These are phyloP conservation scores for Candida arabinofermentans DNA, from an alignment of 805 yeast genomes.

Conservation along the genomic window DNA sequence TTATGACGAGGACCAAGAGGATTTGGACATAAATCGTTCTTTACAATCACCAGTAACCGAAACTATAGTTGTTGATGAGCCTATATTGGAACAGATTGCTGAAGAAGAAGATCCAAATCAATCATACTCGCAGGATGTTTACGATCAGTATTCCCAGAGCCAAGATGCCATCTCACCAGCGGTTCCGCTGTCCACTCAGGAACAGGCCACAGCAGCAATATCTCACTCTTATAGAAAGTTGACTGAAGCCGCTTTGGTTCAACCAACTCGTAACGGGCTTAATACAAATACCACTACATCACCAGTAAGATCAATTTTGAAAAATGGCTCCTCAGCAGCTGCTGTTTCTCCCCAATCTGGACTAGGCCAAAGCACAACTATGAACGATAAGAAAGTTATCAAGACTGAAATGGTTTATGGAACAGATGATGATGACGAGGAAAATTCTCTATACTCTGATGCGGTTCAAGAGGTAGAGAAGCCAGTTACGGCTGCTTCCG, in stretches of 20 bases:
- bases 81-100: conserved; percentile 23
- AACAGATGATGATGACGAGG: conserved; percentile 14
- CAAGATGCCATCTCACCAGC: background rate
- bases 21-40: no score
- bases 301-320: conserved; percentile 22
- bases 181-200: no score
- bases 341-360: background rate
- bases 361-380: no score
- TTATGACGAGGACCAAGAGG: conserved; percentile 4
- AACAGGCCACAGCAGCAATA: conserved; percentile 4
- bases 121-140: conserved; percentile 7
- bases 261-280: background rate
- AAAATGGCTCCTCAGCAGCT: conserved; percentile 3
- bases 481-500: background rate
- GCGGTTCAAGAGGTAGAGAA: conserved; percentile 18
- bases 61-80: background rate
- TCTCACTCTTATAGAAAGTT: conserved; percentile 16
- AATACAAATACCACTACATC: conserved; percentile 4
- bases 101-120: conserved; percentile 16
- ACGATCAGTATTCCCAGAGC: conserved; percentile 1
- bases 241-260: conserved; percentile 9
- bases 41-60: background rate
- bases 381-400: background rate
- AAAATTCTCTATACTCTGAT: conserved; percentile 23
- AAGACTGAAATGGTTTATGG: conserved; percentile 1